Evolutionary conservation across 495 filamentous ascomycete genomes (phyloP), one percentile per base, ranked within the genome.

Genomic region (Penicillium salamii): DNA sequence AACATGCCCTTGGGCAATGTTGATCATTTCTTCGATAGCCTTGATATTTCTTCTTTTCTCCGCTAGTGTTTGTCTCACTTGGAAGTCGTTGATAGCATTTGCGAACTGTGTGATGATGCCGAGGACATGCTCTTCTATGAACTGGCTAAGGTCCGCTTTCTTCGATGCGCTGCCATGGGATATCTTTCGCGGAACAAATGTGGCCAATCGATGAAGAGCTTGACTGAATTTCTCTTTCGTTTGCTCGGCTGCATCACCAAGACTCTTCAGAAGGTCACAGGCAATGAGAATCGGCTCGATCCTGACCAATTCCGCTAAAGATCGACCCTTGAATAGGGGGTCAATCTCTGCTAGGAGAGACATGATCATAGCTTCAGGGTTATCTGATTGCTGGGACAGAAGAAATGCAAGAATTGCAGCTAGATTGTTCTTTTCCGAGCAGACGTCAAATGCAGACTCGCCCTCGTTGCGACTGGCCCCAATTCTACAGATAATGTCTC

Each of bases 11-110:
- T 80, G 82, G 15, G 85, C 85, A 35, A 92, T 69, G 52, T 75
- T 80, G 38, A 97, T 84, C 86, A 97, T 89, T 61, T 90, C 91
- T 53, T 88, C 85, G 59, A 99, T 87, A 1, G 87, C 93, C 48
- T 79, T 80, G 2, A 98, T 72, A 47, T 84, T 88, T 39, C 89
- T 77, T 41, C 77, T 83, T 57, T 88, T 86, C 55, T 96, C 89
- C 21, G 79, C 71, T 19, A 83, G 64, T 3, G 81, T 71, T 34
- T 82, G 73, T 53, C 74, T 65, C 12, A 76, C 74, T 51, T 76
- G 70, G 7, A 79, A 73, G 58, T 90, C 87, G 58, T 89, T 95
- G 42, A 99, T 83, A 9, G 82, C 78, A 53, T 92, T 86, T 5
- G 87, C 85, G 47, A 97, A 82, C 37, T 87, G 82, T 14, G 85